Evolutionary conservation across 805 yeast genomes (phyloP), one percentile per base, ranked within the genome.

Genomic region (Candida nonsorbophila): DNA sequence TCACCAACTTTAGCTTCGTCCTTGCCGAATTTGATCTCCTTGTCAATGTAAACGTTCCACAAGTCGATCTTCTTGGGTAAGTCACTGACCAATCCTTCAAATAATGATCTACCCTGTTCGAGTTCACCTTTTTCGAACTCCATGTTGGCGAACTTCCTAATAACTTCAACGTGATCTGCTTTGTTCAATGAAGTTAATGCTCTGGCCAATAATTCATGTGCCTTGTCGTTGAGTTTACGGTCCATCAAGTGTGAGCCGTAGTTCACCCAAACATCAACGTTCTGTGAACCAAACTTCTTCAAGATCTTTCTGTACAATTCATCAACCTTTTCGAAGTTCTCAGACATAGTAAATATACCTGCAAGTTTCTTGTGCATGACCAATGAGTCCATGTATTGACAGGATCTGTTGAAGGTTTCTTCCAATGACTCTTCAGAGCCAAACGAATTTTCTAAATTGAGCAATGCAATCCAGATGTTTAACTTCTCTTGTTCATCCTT

Each of bases 31-130:
- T 85, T 87, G 47, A 85, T 79, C 56, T 90, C 97, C 55, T 85
- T 94, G 55, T 90, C 98, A 41, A 90, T 73, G 58, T 87, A 90
- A 22, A 90, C 94, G 49, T 84, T 88, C 97, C 97, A 90, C 38
- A 90, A 58, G 56, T 90, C 98, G 38, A 85, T 74, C 61, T 94
- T 77, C 69, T 86, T 86, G 30, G 96, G 92, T 27, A 84, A 90
- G 51, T 88, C 92, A 14, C 90, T 74, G 30, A 90, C 57, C 40
- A 90, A 72, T 35, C 97, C 97, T 63, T 90, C 97, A 49, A 90
- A 85, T 43, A 90, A 69, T 1, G 97, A 84, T 53, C 97, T 79
- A 31, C 94, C 98, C 55, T 88, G 90, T 58, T 90, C 98, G 6
- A 86, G 64, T 41, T 87, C 95, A 43, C 97, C 97, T 56, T 80